Base-by-base conservation (phyloP, 805 yeast genomes). In the Teunomyces tritomae region DNA sequence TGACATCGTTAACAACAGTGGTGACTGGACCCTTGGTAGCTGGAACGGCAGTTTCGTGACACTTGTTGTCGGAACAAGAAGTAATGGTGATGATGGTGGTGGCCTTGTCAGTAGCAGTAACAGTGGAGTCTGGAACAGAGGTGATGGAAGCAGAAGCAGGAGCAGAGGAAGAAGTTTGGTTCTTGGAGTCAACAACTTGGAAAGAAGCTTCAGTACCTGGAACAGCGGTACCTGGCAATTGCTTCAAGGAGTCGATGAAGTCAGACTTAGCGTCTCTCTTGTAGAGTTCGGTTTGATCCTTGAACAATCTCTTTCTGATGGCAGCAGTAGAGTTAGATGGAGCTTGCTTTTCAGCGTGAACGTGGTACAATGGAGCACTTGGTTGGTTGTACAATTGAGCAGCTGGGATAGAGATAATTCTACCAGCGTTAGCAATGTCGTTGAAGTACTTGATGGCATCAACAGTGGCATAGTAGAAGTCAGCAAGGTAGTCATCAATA, bases 261-360 rank as follows among this genome's bases (percentile, higher is more conserved):
- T 56, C 62, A 17, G 58, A 49, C n/a, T 39, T 51, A 26, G 46
- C 71, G 50, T 65, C 74, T 60, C 68, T 69, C 56, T 61, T 61
- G 46, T 50, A 56, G n/a, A 60, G 35, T 33, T 51, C 46, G 35
- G 57, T 51, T 32, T 55, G 57, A 3, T 46, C 51, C 29, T 45
- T 32, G 49, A 64, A 56, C 46, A 68, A 62, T 67, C 76, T 68
- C 60, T 60, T 71, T 62, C 70, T 69, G 59, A 69, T 57, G 32
- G 70, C 70, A 49, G 67, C 65, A 53, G 76, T 67, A 34, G 76
- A 70, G 68, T 71, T 71, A 29, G 68, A 52, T 33, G 63, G 58
- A 42, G 73, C 68, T 11, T 57, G 41, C 52, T 58, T 46, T 30
- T 57, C 57, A 11, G 47, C 53, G 50, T 59, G 65, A 43, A 70